Evolutionary conservation across 1,284 basidiomycete genomes (phyloP), one percentile per base, ranked within the genome.

Genomic region (Moesziomyces parantarcticus): DNA sequence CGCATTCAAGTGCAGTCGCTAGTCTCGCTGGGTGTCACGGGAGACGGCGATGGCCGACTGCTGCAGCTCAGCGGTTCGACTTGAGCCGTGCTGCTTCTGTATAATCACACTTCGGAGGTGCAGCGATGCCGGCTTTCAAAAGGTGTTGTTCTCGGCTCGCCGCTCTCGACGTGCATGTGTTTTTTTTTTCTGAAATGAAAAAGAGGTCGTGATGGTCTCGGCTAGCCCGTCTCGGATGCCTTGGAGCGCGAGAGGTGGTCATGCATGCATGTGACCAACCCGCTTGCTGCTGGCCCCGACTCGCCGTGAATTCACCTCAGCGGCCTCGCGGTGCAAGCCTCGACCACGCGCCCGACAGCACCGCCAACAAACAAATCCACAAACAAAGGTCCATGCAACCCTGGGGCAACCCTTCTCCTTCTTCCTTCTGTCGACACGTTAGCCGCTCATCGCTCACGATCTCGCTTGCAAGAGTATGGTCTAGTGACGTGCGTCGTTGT

Each of bases 171-270:
- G 42, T 43, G 42, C 21, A 43, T 43, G 41, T n/a, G 42, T 20
- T 23, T 20, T n/a, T 43, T 16, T 43, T 8, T 21, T 11, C 22
- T 43, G n/a, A 23, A 22, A 54, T 29, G 21, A 41, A 29, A 26
- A 43, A 29, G n/a, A 51, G 29, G 21, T 2, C 29, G 51, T 61
- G 58, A 61, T 61, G 52, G 52, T 61, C 58, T 61, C 52, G 58
- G 58, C 52, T 61, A 61, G 20, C 26, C 8, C 25, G 36, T 7
- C 1, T n/a, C 36, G 0, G 11, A 10, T 39, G 16, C 14, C 7
- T 10, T 4, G 18, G 18, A 39, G 18, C 36, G 36, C 36, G 36
- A 16, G 16, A 18, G 16, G 16, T 18, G 36, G 16, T n/a, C 16
- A 8, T 18, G 14, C 14, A 16, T 39, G 36, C 18, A 39, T 32